Percentiles rank a stretch among this genome's conserved stretches.
Evolutionary conservation across 441 rosid genomes (phyloP).

Genomic region (Bruguiera hainesii): DNA sequence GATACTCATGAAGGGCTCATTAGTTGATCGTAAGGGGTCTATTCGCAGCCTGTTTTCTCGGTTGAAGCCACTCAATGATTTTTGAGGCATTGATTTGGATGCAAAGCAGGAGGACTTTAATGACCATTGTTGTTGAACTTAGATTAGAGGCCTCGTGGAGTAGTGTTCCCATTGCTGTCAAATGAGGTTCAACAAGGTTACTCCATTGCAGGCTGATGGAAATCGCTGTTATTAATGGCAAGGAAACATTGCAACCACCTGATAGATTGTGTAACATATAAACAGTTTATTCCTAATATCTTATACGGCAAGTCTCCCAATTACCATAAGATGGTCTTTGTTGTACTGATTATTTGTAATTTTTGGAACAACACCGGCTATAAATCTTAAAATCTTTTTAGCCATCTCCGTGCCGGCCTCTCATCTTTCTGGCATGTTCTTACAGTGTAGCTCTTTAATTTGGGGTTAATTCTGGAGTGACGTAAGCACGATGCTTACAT

Average conservation of each 20-base stretch:
- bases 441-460: too few species aligned
- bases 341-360: too few species aligned
- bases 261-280: conserved; percentile 17
- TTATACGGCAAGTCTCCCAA: neutral
- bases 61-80: conserved; percentile 7
- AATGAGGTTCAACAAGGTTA: conserved; percentile 7
- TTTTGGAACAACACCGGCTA: too few species aligned
- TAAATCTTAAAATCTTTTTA: too few species aligned
- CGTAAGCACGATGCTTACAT: too few species aligned
- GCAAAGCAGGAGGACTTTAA: too few species aligned
- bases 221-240: conserved; percentile 15
- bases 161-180: conserved; percentile 4
- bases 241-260: neutral
- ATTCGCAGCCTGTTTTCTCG: neutral
- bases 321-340: neutral
- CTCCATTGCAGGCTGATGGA: conserved; percentile 13
- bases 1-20: neutral
- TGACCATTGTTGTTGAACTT: neutral
- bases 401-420: too few species aligned
- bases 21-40: neutral
- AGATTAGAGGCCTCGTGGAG: conserved; percentile 18
- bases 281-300: neutral
- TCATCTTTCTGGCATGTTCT: too few species aligned
- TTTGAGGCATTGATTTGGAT: neutral
- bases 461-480: too few species aligned